Conservation (phyloP, 768 basidiomycete genomes). For the Mycena haematopus region DNA sequence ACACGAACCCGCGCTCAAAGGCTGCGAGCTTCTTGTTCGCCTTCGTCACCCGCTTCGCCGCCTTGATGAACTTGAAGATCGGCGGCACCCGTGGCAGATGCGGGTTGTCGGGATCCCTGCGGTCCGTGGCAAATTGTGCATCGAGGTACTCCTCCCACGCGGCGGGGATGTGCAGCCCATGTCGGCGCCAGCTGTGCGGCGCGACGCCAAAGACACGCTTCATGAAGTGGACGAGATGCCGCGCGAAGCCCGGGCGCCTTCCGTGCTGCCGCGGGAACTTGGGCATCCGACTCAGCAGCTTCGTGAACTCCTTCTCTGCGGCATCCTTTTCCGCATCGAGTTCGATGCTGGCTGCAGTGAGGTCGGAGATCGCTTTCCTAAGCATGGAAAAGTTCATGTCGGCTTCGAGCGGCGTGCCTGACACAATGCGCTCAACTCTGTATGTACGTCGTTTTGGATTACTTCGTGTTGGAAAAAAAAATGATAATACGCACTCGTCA, state of each 20-base stretch:
- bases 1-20: slow-evolving; percentile 85
- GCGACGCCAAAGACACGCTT: slow-evolving; percentile 47
- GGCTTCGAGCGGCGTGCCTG: slow-evolving; percentile 33
- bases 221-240: slow-evolving; percentile 41
- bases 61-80: slow-evolving; percentile 57
- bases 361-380: slow-evolving; percentile 49
- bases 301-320: slow-evolving; percentile 59
- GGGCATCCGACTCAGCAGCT: slow-evolving; percentile 49
- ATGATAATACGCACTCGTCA: slow-evolving; percentile 49
- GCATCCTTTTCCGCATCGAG: slow-evolving; percentile 65
- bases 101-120: slow-evolving; percentile 1
- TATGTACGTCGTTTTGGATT: slow-evolving; percentile 8
- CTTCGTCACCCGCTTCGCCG: slow-evolving; percentile 61
- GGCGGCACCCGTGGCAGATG: slow-evolving; percentile 32
- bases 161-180: slow-evolving; percentile 28
- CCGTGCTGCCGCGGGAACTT: slow-evolving; percentile 36
- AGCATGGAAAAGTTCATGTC: slow-evolving; percentile 50
- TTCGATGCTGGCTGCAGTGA: slow-evolving; percentile 57
- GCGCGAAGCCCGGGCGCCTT: slow-evolving; percentile 30
- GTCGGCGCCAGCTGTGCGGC: slow-evolving; percentile 34
- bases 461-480: background rate
- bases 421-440: slow-evolving; percentile 30
- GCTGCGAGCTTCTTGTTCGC: slow-evolving; percentile 70
- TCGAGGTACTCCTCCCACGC: slow-evolving; percentile 45
- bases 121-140: slow-evolving; percentile 20